Conservation (phyloP, 192 early-diverging fungal genomes). For the Backusella tuberculispora region DNA sequence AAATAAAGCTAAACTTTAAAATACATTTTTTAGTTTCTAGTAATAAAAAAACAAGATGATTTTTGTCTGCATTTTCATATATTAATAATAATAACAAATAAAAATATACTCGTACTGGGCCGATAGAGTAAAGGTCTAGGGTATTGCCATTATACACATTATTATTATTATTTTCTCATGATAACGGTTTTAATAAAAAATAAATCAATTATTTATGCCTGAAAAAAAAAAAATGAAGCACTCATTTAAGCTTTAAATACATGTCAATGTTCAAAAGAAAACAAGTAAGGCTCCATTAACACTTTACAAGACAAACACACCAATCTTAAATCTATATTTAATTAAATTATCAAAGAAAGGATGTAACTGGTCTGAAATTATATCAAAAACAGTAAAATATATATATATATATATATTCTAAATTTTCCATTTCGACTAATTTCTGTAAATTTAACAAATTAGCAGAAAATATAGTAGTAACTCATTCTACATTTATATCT, state of each 20-base stretch:
- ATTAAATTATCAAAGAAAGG: not conserved
- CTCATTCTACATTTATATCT: not conserved
- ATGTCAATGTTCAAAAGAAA: too few species aligned
- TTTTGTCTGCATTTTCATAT: not conserved
- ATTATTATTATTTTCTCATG: not conserved
- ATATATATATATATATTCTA: not conserved
- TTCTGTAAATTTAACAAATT: slow-evolving; percentile 13
- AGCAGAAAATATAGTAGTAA: slow-evolving; percentile 10
- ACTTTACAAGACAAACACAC: too few species aligned
- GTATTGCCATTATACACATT: not conserved
- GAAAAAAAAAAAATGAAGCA: too few species aligned
- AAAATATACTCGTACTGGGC: not conserved
- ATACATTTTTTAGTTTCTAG: not conserved
- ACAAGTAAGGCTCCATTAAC: too few species aligned
- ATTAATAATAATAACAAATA: not conserved
- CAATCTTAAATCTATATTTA: not conserved
- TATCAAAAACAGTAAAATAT: not conserved
- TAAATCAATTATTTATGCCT: too few species aligned
- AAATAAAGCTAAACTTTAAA: slow-evolving; percentile 16
- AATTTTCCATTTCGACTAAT: not conserved
- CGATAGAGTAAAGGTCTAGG: not conserved
- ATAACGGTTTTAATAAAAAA: not conserved
- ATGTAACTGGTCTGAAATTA: not conserved
- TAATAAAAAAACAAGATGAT: not conserved
- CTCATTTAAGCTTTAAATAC: too few species aligned